Evolutionary conservation across 805 yeast genomes (phyloP).

Genomic region (Saccharomycopsis schoenii): DNA sequence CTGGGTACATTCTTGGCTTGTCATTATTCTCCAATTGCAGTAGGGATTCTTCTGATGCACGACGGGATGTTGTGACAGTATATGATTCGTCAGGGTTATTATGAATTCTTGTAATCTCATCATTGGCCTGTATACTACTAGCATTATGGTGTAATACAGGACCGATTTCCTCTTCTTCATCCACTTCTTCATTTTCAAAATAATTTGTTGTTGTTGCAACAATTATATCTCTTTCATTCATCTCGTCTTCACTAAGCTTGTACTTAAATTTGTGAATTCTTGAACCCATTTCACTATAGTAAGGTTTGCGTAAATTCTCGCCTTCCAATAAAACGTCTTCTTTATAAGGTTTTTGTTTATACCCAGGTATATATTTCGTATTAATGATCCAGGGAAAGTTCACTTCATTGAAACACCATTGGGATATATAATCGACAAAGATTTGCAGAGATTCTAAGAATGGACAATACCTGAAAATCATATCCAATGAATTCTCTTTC

Average conservation of each 20-base stretch:
- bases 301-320: not conserved
- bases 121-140: not conserved
- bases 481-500: slow-evolving; percentile 59
- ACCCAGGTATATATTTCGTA: slow-evolving; percentile 14
- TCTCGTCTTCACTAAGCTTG: slow-evolving; percentile 1
- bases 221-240: slow-evolving; percentile 9
- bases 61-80: too few relatives aligned
- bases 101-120: not conserved
- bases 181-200: slow-evolving; percentile 9
- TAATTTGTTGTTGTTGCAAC: slow-evolving; percentile 10
- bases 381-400: slow-evolving; percentile 18
- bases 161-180: not conserved
- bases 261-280: not conserved
- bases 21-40: not conserved
- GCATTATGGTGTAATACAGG: not conserved
- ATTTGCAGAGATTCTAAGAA: slow-evolving; percentile 51
- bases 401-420: slow-evolving; percentile 39
- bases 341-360: not conserved
- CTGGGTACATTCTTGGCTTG: not conserved
- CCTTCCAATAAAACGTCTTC: slow-evolving; percentile 6
- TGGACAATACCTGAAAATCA: slow-evolving; percentile 68
- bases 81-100: too few relatives aligned
- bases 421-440: slow-evolving; percentile 66
- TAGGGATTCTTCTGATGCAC: not conserved
- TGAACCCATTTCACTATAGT: not conserved